phyloP scores from a whole-genome alignment of 129 eudicot species.

The Flaveria trinervia region DNA sequence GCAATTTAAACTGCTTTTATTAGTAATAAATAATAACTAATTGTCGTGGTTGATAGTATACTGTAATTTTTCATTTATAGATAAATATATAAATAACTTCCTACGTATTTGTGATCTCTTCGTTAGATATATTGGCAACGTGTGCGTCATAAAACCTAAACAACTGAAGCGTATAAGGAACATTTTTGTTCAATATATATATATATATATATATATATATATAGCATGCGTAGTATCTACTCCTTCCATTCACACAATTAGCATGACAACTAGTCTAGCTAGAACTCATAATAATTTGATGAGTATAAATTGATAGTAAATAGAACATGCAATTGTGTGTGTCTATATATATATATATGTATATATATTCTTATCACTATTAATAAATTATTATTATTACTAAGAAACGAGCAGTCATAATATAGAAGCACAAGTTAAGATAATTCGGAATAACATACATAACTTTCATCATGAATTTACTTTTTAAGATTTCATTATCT shows the following conservation, averaged over 20 bases:
- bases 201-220: too few relatives aligned
- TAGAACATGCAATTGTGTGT: background rate
- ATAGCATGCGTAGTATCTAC: background rate
- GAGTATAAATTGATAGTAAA: background rate
- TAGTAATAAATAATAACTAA: too few relatives aligned
- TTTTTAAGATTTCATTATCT: constrained; percentile 16
- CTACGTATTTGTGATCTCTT: too few relatives aligned
- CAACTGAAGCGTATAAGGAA: background rate
- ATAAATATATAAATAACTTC: too few relatives aligned
- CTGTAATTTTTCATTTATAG: too few relatives aligned
- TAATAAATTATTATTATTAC: too few relatives aligned
- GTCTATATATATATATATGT: too few relatives aligned
- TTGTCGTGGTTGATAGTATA: too few relatives aligned
- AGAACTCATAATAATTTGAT: background rate
- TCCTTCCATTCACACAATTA: background rate
- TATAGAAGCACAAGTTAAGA: background rate
- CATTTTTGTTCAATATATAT: background rate
- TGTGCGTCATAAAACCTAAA: background rate
- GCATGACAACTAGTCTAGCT: background rate
- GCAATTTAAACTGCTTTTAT: too few relatives aligned
- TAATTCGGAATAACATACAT: constrained; percentile 5
- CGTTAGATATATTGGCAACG: too few relatives aligned
- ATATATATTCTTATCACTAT: too few relatives aligned
- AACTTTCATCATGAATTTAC: background rate
- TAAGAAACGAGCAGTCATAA: background rate